Percentiles rank a stretch among this genome's conserved stretches.
Conservation (phyloP, 371 early-diverging fungal species). For the Apophysomyces trapeziformis region DNA sequence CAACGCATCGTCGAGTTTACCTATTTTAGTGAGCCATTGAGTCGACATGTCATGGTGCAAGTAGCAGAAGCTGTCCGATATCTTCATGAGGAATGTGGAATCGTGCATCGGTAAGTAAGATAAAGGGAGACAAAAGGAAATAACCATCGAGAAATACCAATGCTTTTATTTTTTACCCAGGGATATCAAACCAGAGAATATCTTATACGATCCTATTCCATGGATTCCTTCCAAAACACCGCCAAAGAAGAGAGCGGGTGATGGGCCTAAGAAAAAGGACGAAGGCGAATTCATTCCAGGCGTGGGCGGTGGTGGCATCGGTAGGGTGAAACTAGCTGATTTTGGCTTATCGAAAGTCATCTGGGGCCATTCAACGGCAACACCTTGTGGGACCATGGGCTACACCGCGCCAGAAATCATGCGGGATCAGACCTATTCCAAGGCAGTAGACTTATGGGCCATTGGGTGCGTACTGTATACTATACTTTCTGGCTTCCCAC, state of each 20-base stretch:
- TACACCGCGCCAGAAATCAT: constrained; percentile 94
- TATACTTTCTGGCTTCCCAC: constrained; percentile 88
- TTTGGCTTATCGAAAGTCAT: constrained; percentile 86
- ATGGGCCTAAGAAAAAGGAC: constrained; percentile 64
- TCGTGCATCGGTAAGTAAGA: constrained; percentile 78
- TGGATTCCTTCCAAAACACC: constrained; percentile 33
- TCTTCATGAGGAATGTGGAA: constrained; percentile 86
- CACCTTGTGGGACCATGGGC: constrained; percentile 92
- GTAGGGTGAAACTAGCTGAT: constrained; percentile 83
- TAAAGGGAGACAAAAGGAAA: neutral
- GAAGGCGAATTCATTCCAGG: constrained; percentile 76
- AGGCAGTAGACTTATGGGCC: constrained; percentile 94
- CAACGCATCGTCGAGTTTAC: constrained; percentile 83
- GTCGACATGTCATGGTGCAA: constrained; percentile 87
- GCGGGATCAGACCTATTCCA: constrained; percentile 78
- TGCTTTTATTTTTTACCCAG: constrained; percentile 42
- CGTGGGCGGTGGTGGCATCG: constrained; percentile 83
- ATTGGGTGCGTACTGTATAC: constrained; percentile 93
- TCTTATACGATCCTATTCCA: constrained; percentile 69
- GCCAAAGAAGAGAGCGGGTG: constrained; percentile 17
- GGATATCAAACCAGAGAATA: constrained; percentile 91
- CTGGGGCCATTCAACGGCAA: constrained; percentile 81
- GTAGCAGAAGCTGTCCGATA: constrained; percentile 89
- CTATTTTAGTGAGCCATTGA: constrained; percentile 77
- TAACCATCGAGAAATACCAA: too few species aligned